Percentiles rank a stretch among this genome's conserved stretches.
These are phyloP conservation scores for Phalaenopsis aphrodite DNA, from an alignment of 106 monocot genomes.

Conservation along the genomic window DNA sequence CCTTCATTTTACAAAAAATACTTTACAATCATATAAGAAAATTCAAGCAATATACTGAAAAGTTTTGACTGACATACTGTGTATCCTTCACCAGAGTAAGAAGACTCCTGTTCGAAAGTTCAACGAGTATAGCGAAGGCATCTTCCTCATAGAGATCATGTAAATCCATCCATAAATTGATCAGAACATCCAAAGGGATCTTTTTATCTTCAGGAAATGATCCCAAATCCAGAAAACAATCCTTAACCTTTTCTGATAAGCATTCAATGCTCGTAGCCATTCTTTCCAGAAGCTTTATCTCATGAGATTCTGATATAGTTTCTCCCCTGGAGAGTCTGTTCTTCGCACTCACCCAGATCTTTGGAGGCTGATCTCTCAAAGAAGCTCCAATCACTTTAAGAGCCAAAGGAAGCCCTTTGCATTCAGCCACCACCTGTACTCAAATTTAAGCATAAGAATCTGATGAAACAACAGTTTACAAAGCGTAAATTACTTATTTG, in stretches of 20 bases:
- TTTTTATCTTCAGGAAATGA: conserved; percentile 59
- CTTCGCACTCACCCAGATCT: conserved; percentile 45
- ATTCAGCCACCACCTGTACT: conserved; percentile 47
- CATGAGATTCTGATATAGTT: conserved; percentile 46
- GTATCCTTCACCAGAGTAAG: conserved; percentile 54
- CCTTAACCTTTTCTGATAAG: conserved; percentile 26
- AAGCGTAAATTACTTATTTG: too few relatives aligned
- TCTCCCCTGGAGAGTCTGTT: conserved; percentile 42
- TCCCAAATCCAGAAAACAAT: conserved; percentile 55
- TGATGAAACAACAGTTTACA: not conserved
- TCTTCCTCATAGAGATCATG: conserved; percentile 52
- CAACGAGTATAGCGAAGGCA: conserved; percentile 41
- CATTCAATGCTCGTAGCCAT: conserved; percentile 46
- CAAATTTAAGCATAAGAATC: not conserved
- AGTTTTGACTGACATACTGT: conserved; percentile 24
- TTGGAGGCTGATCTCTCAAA: conserved; percentile 37
- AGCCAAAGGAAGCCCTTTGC: conserved; percentile 65
- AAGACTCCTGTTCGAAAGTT: conserved; percentile 46
- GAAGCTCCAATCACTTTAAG: conserved; percentile 59
- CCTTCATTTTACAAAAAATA: not conserved
- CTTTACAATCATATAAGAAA: not conserved
- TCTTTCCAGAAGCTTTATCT: conserved; percentile 35
- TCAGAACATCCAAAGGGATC: conserved; percentile 49
- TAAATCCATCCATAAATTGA: conserved; percentile 55
- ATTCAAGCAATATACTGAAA: not conserved